These are phyloP conservation scores for Scenedesmus sp. DNA, from an alignment of 163 green algal species.

Conservation along the genomic window DNA sequence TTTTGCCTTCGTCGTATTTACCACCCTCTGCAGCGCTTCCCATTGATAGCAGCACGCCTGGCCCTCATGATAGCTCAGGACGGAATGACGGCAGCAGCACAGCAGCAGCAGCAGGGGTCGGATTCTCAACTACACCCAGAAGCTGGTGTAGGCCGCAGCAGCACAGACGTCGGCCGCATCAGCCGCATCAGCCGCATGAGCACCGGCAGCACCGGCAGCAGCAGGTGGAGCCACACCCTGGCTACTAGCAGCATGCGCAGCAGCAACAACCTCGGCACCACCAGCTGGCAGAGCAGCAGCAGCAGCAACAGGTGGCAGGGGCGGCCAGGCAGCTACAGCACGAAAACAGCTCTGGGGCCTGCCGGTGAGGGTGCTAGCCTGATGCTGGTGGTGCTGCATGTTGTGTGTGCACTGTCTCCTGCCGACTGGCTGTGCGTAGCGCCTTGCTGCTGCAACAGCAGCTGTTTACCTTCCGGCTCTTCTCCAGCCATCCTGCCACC, in stretches of 20 bases:
- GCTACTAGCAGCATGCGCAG: background rate
- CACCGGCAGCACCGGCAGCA: constrained; percentile 9
- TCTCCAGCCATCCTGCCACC: too few relatives aligned
- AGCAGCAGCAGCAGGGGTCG: background rate
- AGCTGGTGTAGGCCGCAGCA: constrained; percentile 17
- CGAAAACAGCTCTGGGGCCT: background rate
- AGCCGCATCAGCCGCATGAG: constrained; percentile 16
- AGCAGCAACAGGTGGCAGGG: background rate
- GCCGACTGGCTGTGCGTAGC: too few relatives aligned
- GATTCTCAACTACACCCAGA: background rate
- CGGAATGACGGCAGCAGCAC: background rate
- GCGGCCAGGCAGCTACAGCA: constrained; percentile 10
- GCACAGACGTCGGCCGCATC: background rate
- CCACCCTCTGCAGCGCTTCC: constrained; percentile 58
- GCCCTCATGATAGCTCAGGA: constrained; percentile 62
- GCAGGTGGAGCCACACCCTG: background rate
- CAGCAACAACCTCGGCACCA: constrained; percentile 6
- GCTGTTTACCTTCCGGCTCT: background rate
- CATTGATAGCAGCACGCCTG: constrained; percentile 69
- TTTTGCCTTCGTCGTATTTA: background rate
- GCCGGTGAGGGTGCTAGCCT: background rate
- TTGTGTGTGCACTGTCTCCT: too few relatives aligned
- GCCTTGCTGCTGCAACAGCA: background rate
- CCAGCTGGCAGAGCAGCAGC: constrained; percentile 40
- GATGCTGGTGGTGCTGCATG: background rate